Evolutionary conservation across 2,329 filamentous ascomycete species (phyloP).

Genomic region (Talaromyces sp.): DNA sequence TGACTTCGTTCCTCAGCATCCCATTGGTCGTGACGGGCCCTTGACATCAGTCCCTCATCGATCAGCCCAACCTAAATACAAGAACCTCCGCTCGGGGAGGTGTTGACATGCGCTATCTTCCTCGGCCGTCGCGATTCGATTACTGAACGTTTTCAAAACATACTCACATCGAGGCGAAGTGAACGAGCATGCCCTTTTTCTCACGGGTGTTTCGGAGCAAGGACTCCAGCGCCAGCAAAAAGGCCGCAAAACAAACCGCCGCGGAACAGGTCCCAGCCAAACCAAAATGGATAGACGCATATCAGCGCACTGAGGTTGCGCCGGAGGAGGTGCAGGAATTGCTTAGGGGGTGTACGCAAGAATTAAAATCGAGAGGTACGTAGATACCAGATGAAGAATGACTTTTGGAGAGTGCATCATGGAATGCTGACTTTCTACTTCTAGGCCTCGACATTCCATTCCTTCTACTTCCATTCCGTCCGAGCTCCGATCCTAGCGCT

Average conservation of each 20-base stretch:
- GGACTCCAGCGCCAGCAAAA: slow-evolving; percentile 66
- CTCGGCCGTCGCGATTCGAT: not conserved
- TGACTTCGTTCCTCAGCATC: not conserved
- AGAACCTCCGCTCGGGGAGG: slow-evolving; percentile 4
- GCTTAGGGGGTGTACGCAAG: slow-evolving; percentile 77
- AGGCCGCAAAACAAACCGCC: slow-evolving; percentile 52
- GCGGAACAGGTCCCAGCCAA: slow-evolving; percentile 59
- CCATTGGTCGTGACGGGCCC: slow-evolving; percentile 10
- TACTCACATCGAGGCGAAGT: not conserved
- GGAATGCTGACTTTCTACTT: slow-evolving; percentile 20
- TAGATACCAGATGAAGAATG: slow-evolving; percentile 46
- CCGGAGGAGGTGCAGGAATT: slow-evolving; percentile 90
- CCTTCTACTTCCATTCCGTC: slow-evolving; percentile 88
- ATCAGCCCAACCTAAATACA: not conserved
- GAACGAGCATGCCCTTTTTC: slow-evolving; percentile 55
- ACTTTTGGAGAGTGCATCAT: slow-evolving; percentile 18
- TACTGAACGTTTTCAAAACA: not conserved
- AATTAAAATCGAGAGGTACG: slow-evolving; percentile 97
- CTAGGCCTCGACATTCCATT: slow-evolving; percentile 89
- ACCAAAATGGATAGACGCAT: slow-evolving; percentile 84
- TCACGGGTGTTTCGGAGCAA: slow-evolving; percentile 69
- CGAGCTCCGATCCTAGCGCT: slow-evolving; percentile 85
- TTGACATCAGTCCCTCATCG: slow-evolving; percentile 14
- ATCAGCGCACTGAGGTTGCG: slow-evolving; percentile 75
- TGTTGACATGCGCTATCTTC: slow-evolving; percentile 13